Conservation (phyloP, 495 filamentous ascomycete species). For the Annulohypoxylon stygium region DNA sequence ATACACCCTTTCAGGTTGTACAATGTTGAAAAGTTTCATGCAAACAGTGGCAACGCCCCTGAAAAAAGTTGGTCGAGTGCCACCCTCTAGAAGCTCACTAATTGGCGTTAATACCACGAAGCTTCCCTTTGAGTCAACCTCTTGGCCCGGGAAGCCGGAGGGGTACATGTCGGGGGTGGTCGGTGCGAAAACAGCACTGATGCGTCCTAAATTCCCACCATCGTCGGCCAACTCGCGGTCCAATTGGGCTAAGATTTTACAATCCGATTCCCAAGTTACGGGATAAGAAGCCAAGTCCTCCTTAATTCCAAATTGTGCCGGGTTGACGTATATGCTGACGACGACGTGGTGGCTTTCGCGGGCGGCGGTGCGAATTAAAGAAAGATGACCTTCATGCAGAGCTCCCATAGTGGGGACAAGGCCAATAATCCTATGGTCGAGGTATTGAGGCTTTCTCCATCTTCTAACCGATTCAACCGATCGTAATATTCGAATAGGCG, state of each 20-base stretch:
- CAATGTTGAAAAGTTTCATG: constrained; percentile 97
- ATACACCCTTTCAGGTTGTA: constrained; percentile 87
- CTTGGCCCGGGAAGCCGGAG: constrained; percentile 82
- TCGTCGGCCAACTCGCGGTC: constrained; percentile 77
- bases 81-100: constrained; percentile 82
- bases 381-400: constrained; percentile 89
- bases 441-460: constrained; percentile 75
- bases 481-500: constrained; percentile 79
- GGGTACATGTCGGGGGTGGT: constrained; percentile 90
- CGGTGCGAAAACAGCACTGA: constrained; percentile 88
- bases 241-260: constrained; percentile 72
- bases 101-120: constrained; percentile 96
- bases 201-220: constrained; percentile 69
- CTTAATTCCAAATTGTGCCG: constrained; percentile 91
- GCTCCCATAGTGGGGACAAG: constrained; percentile 98
- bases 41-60: constrained; percentile 95
- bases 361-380: constrained; percentile 87
- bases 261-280: constrained; percentile 86
- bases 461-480: constrained; percentile 77
- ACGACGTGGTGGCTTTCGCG: constrained; percentile 85
- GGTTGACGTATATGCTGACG: constrained; percentile 94
- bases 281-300: constrained; percentile 93
- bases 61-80: constrained; percentile 93
- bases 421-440: constrained; percentile 78
- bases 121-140: constrained; percentile 79